These are phyloP conservation scores for Plenodomus lindquistii DNA, from an alignment of 2,329 filamentous ascomycete genomes.

Conservation along the genomic window DNA sequence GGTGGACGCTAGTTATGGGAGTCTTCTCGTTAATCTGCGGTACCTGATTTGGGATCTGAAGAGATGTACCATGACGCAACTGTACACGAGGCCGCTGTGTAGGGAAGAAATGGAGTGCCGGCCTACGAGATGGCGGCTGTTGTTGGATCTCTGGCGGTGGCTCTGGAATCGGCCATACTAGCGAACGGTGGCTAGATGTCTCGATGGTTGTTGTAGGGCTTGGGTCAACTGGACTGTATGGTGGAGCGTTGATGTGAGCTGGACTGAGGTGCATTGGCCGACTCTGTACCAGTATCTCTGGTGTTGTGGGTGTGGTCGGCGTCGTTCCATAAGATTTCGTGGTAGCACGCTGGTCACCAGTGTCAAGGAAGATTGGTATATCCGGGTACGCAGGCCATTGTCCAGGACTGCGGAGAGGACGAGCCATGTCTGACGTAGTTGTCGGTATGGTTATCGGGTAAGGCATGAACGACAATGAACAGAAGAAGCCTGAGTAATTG, in stretches of 20 bases:
- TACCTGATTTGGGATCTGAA: conserved; percentile 9
- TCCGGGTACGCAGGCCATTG: conserved; percentile 25
- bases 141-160: conserved; percentile 20
- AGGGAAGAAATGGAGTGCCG: conserved; percentile 21
- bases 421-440: conserved; percentile 6
- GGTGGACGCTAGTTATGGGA: conserved; percentile 1
- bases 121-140: conserved; percentile 4
- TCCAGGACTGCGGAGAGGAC: conserved; percentile 8
- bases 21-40: conserved; percentile 11
- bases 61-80: not conserved
- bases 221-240: not conserved
- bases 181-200: conserved; percentile 18
- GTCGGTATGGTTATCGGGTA: conserved; percentile 16
- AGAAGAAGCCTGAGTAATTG: conserved; percentile 1
- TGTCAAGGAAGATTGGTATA: conserved; percentile 32
- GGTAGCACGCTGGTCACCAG: conserved; percentile 12
- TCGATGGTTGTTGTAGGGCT: conserved; percentile 27
- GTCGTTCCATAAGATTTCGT: conserved; percentile 25
- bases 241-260: not conserved
- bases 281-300: conserved; percentile 7
- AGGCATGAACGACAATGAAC: conserved; percentile 17
- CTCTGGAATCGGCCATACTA: conserved; percentile 24
- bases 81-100: conserved; percentile 12
- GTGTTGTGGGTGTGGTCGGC: conserved; percentile 25
- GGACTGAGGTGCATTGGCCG: conserved; percentile 6